These are phyloP conservation scores for Gracilaria domingensis DNA, from an alignment of 23 red algal species.

Conservation along the genomic window DNA sequence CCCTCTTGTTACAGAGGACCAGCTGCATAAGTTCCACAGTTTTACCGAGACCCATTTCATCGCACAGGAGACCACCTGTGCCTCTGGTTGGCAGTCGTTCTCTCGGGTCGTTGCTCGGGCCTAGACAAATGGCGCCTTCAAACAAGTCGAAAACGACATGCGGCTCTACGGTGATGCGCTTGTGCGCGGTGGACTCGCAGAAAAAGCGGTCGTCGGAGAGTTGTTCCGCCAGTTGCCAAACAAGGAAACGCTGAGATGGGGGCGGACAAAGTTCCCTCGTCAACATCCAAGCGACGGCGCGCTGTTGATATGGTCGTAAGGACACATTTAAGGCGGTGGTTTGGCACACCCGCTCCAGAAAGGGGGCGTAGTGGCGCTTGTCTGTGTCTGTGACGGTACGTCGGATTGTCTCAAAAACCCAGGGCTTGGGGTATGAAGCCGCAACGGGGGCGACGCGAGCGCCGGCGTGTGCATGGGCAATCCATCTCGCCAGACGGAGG, in stretches of 20 bases:
- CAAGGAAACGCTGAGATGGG: not conserved
- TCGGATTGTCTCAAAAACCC: constrained; percentile 45
- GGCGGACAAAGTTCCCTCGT: constrained; percentile 36
- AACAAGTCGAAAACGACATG: not conserved
- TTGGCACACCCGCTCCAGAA: constrained; percentile 9
- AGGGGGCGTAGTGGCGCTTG: not conserved
- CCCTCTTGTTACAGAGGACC: constrained; percentile 26
- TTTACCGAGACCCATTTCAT: constrained; percentile 77
- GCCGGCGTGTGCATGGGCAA: not conserved
- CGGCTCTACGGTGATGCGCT: not conserved
- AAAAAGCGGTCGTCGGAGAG: not conserved
- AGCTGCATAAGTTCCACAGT: constrained; percentile 65
- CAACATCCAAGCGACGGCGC: constrained; percentile 67
- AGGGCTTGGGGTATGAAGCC: constrained; percentile 11
- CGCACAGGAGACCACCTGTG: constrained; percentile 45
- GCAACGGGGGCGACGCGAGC: not conserved
- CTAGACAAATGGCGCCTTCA: constrained; percentile 9
- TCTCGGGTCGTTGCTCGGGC: not conserved
- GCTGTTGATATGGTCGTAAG: constrained; percentile 55
- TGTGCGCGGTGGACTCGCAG: not conserved
- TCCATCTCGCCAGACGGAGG: not conserved
- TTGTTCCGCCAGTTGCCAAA: not conserved
- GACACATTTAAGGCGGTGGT: constrained; percentile 48
- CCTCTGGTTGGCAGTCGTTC: not conserved
- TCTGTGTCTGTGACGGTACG: constrained; percentile 14